Conservation (phyloP, 495 filamentous ascomycete genomes). For the Talaromyces wortmannii region DNA sequence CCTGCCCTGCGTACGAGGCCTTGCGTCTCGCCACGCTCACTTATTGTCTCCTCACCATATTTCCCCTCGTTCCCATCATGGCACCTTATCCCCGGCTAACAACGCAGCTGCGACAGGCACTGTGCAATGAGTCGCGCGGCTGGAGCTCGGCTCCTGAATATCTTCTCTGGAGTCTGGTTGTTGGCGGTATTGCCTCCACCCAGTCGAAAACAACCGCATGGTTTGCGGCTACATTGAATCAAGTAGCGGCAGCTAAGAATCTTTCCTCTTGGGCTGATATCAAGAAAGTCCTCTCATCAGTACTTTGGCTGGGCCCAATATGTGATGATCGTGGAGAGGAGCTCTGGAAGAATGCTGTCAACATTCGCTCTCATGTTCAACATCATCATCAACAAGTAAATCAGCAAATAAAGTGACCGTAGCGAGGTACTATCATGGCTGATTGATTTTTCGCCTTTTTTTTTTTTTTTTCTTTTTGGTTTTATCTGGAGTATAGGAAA, state of each 20-base stretch:
- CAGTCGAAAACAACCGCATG: constrained; percentile 2
- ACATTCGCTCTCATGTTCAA: constrained; percentile 1
- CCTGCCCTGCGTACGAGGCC: neutral
- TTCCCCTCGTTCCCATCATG: constrained; percentile 2
- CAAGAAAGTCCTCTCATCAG: constrained; percentile 1
- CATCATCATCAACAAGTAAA: constrained; percentile 2
- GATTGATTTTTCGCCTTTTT: neutral
- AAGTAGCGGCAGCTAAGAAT: neutral
- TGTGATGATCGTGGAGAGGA: constrained; percentile 4
- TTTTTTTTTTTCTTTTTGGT: neutral
- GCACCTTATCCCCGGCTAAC: constrained; percentile 3
- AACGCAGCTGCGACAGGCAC: constrained; percentile 1
- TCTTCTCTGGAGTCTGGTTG: constrained; percentile 2
- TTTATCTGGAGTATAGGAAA: neutral
- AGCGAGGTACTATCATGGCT: too few relatives aligned
- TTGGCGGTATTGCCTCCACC: constrained; percentile 4
- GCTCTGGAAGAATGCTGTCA: constrained; percentile 3
- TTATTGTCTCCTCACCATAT: constrained; percentile 2
- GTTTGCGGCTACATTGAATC: constrained; percentile 3
- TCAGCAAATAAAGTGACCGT: neutral
- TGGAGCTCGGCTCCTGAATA: constrained; percentile 1
- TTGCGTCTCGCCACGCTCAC: neutral
- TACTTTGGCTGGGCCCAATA: neutral
- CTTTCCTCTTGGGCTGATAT: constrained; percentile 3
- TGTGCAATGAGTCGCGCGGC: constrained; percentile 1